Base-by-base conservation (phyloP, 176 grass and related monocot genomes). In the Ananas comosus region DNA sequence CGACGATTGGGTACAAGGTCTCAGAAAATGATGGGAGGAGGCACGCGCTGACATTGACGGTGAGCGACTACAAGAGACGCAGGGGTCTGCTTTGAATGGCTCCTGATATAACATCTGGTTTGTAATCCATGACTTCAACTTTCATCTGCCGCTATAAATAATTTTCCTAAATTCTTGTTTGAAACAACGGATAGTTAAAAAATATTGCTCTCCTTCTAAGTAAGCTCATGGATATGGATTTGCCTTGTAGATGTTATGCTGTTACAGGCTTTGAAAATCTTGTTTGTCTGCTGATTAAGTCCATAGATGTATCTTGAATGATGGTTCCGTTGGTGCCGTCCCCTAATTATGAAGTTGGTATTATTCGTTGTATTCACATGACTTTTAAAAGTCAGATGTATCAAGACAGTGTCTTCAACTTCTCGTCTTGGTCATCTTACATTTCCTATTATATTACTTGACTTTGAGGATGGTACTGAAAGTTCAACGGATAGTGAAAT, bases 61-160 rank as follows among this genome's bases (percentile, higher is more conserved):
- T 91, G 61, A 91, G 85, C 1, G 89, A 91, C 64, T 91, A 91
- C 66, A 91, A 91, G 74, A 53, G 89, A 61, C 70, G 89, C 12
- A 77, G 82, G 12, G 89, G 89, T 67, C 82, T 91, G 10, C 85
- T 91, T 54, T 91, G 82, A 91, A 72, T 18, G 16, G 7, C 21
- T 61, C 17, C 53, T 57, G 9, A 16, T 19, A 61, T 61, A 18
- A 18, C 56, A 61, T 21, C n/a, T 61, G n/a, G 13, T 13, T 17
- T 57, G 53, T 17, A 57, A 3, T 13, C 13, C n/a, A 1, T 57
- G 1, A 17, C 53, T 57, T 17, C 2, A 13, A 57, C n/a, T 16
- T 17, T 57, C 14, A 8, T 1, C 53, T 16, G n/a, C 33, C 5
- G 33, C 33, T 42, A 19, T 10, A 61, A 19, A 61, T 61, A 18